Evolutionary conservation across 768 basidiomycete species (phyloP).

Genomic region (Leucocoprinus birnbaumii): DNA sequence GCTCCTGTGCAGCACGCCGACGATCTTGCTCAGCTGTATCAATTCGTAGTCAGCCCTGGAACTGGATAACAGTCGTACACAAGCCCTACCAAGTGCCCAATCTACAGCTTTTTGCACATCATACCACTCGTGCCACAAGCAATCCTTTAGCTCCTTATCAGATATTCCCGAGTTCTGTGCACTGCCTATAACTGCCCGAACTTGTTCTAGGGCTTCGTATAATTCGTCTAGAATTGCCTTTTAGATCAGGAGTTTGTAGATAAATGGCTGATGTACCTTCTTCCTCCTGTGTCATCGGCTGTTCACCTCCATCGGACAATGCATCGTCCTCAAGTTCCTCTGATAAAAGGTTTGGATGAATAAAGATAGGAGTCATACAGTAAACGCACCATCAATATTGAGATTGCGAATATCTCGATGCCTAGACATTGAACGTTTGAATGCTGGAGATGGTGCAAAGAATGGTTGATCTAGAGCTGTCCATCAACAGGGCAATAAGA

Average conservation of each 20-base stretch:
- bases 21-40: constrained; percentile 68
- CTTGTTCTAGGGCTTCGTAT: constrained; percentile 64
- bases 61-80: neutral
- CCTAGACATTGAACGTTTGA: constrained; percentile 72
- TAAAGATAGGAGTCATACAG: neutral
- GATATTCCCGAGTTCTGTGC: constrained; percentile 64
- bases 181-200: constrained; percentile 66
- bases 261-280: constrained; percentile 47
- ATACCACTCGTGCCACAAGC: constrained; percentile 87
- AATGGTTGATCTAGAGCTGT: neutral
- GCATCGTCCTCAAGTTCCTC: constrained; percentile 87
- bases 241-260: constrained; percentile 13
- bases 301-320: constrained; percentile 74
- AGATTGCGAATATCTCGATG: constrained; percentile 89
- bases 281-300: constrained; percentile 80
- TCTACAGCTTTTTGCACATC: constrained; percentile 74
- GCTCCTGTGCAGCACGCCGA: constrained; percentile 60
- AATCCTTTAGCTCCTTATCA: constrained; percentile 73
- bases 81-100: constrained; percentile 67
- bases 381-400: constrained; percentile 65
- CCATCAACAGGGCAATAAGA: constrained; percentile 1
- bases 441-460: constrained; percentile 6
- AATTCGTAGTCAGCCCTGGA: constrained; percentile 1
- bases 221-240: constrained; percentile 56
- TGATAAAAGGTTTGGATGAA: constrained; percentile 24